These are phyloP conservation scores for Pseudogymnoascus sp. DNA, from an alignment of 2,329 filamentous ascomycete genomes.

Conservation along the genomic window DNA sequence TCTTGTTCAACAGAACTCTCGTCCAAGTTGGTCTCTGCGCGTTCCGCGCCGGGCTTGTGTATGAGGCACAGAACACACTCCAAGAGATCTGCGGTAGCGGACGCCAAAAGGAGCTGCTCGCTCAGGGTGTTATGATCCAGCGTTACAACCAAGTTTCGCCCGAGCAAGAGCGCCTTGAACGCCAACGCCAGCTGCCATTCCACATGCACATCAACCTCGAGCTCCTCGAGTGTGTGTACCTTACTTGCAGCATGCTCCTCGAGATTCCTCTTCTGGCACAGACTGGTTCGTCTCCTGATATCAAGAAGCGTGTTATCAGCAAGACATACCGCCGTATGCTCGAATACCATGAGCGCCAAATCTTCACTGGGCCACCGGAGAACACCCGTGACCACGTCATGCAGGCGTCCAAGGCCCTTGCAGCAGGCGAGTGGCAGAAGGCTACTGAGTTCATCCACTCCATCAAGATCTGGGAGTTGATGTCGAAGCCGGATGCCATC, in stretches of 20 bases:
- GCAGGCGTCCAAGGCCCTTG: constrained; percentile 95
- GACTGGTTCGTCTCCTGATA: constrained; percentile 90
- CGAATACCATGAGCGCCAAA: constrained; percentile 98
- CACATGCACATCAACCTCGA: constrained; percentile 99
- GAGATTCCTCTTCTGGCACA: constrained; percentile 96
- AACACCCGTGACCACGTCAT: constrained; percentile 99
- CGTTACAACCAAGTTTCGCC: constrained; percentile 92
- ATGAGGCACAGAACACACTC: constrained; percentile 94
- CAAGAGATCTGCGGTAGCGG: constrained; percentile 98
- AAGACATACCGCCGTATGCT: constrained; percentile 99
- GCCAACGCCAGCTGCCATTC: constrained; percentile 95
- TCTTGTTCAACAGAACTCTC: constrained; percentile 95
- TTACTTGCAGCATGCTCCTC: constrained; percentile 98
- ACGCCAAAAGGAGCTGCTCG: constrained; percentile 93
- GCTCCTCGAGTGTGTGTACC: constrained; percentile 93
- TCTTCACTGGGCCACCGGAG: constrained; percentile 96
- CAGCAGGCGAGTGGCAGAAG: constrained; percentile 98
- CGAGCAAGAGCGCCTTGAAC: constrained; percentile 94
- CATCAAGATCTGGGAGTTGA: constrained; percentile 99
- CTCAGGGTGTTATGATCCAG: constrained; percentile 97
- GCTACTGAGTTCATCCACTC: constrained; percentile 86
- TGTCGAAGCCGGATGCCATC: constrained; percentile 86
- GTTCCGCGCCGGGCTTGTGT: constrained; percentile 93
- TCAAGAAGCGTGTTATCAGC: constrained; percentile 96
- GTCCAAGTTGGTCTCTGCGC: constrained; percentile 97